Evolutionary conservation across 169 alveolate species (phyloP).

Genomic region (Perkinsus olseni): DNA sequence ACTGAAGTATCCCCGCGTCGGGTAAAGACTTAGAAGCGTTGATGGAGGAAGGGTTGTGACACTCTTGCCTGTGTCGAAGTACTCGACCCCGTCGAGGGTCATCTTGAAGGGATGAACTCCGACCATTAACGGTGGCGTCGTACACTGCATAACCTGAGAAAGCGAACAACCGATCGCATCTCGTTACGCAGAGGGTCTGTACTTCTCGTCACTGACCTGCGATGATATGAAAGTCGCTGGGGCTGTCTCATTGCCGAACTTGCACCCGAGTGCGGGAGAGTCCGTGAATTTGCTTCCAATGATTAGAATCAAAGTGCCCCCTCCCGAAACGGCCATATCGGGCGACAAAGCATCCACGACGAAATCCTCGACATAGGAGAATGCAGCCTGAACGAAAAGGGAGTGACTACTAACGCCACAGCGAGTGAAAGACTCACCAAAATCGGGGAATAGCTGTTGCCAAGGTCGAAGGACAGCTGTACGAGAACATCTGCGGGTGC

Average conservation of each 20-base stretch:
- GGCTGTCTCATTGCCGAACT: neutral
- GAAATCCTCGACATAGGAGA: neutral
- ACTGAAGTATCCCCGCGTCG: neutral
- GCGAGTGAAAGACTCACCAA: neutral
- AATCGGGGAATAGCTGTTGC: neutral
- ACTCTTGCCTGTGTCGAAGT: neutral
- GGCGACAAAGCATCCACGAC: neutral
- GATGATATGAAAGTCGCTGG: neutral
- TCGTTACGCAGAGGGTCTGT: too few relatives aligned
- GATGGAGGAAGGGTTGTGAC: neutral
- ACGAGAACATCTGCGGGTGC: neutral
- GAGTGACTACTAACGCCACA: neutral
- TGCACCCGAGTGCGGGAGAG: slow-evolving; percentile 5
- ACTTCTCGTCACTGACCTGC: neutral
- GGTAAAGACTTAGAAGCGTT: neutral
- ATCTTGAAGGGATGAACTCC: slow-evolving; percentile 3
- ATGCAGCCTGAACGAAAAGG: neutral
- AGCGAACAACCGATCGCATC: too few relatives aligned
- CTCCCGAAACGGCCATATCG: neutral
- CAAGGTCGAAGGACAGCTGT: neutral
- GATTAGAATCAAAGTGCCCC: neutral
- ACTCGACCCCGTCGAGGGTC: neutral
- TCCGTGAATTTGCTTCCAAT: neutral
- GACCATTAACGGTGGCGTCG: neutral
- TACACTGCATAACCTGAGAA: neutral